Percentiles rank a stretch among this genome's conserved stretches.
Evolutionary conservation across 1,284 basidiomycete genomes (phyloP).

Genomic region (Phaffia rhodozyma): DNA sequence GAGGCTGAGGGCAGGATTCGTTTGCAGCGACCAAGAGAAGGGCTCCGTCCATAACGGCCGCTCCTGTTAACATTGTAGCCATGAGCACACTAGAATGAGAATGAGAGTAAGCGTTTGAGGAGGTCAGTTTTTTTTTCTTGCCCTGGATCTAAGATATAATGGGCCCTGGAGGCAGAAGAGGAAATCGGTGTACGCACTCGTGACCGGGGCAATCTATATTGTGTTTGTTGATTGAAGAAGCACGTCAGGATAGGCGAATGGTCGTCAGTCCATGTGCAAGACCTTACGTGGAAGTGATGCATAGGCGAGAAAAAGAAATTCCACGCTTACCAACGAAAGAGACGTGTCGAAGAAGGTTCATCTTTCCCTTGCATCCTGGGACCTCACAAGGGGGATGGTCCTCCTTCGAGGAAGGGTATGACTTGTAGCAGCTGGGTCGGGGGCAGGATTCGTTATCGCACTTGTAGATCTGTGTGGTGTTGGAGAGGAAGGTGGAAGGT

Average conservation of each 20-base stretch:
- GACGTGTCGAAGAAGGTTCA: slow-evolving; percentile 68
- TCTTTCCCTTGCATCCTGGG: slow-evolving; percentile 75
- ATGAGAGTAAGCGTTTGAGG: slow-evolving; percentile 30
- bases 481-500: slow-evolving; percentile 1
- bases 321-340: slow-evolving; percentile 72
- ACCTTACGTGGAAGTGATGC: slow-evolving; percentile 5
- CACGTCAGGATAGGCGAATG: not conserved
- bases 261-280: not conserved
- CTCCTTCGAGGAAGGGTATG: slow-evolving; percentile 89
- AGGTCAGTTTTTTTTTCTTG: slow-evolving; percentile 39
- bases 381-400: slow-evolving; percentile 85
- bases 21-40: slow-evolving; percentile 90
- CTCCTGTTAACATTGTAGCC: slow-evolving; percentile 99
- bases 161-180: not conserved
- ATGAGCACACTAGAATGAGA: slow-evolving; percentile 51
- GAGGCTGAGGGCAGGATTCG: slow-evolving; percentile 96
- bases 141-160: not conserved
- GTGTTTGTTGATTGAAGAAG: not conserved
- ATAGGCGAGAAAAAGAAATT: not conserved
- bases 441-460: slow-evolving; percentile 89
- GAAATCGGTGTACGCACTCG: slow-evolving; percentile 38
- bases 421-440: slow-evolving; percentile 84
- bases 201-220: slow-evolving; percentile 60
- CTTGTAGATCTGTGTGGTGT: slow-evolving; percentile 74
- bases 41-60: slow-evolving; percentile 98